Percentiles rank a stretch among this genome's conserved stretches.
phyloP scores from a whole-genome alignment of 164 flowering plant species.

The Macadamia integrifolia region DNA sequence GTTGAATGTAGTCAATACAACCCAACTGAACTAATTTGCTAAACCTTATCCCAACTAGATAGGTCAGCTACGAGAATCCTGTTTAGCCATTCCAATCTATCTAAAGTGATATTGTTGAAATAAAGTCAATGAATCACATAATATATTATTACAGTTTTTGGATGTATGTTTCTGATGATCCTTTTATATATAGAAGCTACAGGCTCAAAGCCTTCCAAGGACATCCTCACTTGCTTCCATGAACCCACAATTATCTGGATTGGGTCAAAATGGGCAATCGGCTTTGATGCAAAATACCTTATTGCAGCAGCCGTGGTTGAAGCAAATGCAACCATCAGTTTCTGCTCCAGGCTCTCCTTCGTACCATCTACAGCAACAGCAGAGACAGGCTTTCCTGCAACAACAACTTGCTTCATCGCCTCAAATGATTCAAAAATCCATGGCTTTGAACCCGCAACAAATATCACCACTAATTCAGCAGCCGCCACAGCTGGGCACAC shows the following conservation, averaged over 20 bases:
- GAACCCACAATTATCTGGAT: slow-evolving; percentile 65
- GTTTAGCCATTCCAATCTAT: no score
- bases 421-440: slow-evolving; percentile 52
- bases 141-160: neutral
- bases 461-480: slow-evolving; percentile 28
- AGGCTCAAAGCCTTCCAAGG: slow-evolving; percentile 61
- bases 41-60: no score
- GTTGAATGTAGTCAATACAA: no score
- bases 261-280: slow-evolving; percentile 73
- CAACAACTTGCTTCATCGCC: slow-evolving; percentile 65
- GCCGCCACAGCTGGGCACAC: slow-evolving; percentile 25
- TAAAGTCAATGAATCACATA: neutral
- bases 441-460: slow-evolving; percentile 60
- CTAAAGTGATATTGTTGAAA: no score
- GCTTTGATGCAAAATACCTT: slow-evolving; percentile 64
- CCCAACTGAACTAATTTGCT: no score
- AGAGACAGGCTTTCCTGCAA: slow-evolving; percentile 54
- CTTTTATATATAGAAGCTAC: slow-evolving; percentile 30
- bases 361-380: slow-evolving; percentile 49
- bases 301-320: slow-evolving; percentile 79
- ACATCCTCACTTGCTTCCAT: slow-evolving; percentile 61
- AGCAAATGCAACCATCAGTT: slow-evolving; percentile 62
- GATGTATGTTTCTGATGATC: slow-evolving; percentile 4
- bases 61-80: no score
- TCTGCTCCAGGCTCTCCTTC: slow-evolving; percentile 72